Evolutionary conservation across 768 basidiomycete genomes (phyloP).

Genomic region (Boletellus emodensis): DNA sequence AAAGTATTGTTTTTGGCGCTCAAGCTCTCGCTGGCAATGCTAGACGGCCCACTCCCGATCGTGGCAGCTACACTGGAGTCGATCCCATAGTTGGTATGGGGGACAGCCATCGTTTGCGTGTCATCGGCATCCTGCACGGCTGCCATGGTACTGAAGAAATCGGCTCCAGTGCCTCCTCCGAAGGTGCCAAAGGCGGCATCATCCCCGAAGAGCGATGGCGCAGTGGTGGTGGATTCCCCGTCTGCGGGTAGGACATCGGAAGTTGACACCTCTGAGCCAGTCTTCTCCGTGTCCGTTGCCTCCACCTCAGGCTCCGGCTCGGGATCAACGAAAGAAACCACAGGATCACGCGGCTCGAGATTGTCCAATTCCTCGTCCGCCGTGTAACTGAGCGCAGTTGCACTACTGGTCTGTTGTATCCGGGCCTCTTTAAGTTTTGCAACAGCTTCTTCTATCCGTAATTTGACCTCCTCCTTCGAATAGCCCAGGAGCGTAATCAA

Average conservation of each 20-base stretch:
- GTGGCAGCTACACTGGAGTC: constrained; percentile 96
- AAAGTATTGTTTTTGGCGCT: constrained; percentile 76
- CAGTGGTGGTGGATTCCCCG: constrained; percentile 80
- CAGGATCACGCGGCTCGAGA: constrained; percentile 60
- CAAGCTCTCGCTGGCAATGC: constrained; percentile 47
- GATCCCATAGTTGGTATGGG: constrained; percentile 72
- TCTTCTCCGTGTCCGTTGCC: constrained; percentile 32
- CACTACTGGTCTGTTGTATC: constrained; percentile 22
- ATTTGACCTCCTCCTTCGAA: constrained; percentile 80
- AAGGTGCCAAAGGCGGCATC: constrained; percentile 58
- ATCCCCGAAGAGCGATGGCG: constrained; percentile 84
- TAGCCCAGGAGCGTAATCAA: constrained; percentile 88
- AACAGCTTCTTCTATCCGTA: constrained; percentile 78
- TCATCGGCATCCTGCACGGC: constrained; percentile 42
- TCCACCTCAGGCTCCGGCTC: constrained; percentile 31
- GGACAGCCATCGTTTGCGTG: constrained; percentile 49
- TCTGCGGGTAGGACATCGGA: constrained; percentile 67
- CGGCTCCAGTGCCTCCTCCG: constrained; percentile 53
- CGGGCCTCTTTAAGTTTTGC: constrained; percentile 58
- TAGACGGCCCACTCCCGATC: constrained; percentile 85
- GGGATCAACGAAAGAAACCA: constrained; percentile 83
- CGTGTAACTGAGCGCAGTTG: constrained; percentile 29
- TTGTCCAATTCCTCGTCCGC: constrained; percentile 40
- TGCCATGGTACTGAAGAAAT: constrained; percentile 87
- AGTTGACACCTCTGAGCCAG: constrained; percentile 65